Evolutionary conservation across 2,329 filamentous ascomycete species (phyloP).

Genomic region (Neofusicoccum cordaticola): DNA sequence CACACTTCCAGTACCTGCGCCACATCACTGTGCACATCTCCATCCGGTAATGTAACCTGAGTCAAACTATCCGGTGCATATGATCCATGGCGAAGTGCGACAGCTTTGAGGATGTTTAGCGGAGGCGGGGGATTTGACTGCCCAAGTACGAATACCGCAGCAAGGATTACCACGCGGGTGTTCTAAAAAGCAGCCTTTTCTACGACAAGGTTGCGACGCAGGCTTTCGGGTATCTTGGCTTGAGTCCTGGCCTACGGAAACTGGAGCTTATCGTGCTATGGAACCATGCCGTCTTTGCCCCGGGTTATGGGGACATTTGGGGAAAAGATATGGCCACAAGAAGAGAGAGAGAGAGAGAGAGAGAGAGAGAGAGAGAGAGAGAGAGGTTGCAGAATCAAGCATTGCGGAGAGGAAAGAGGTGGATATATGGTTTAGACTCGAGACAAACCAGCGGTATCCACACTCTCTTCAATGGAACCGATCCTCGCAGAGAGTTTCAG

Average conservation of each 20-base stretch:
- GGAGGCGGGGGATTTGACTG: background rate
- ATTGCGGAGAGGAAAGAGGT: too few relatives aligned
- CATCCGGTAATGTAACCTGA: background rate
- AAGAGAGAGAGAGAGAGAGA: too few relatives aligned
- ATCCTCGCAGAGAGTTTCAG: too few relatives aligned
- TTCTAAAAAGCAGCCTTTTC: background rate
- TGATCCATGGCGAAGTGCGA: background rate
- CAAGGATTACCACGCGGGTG: background rate
- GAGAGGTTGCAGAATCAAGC: too few relatives aligned
- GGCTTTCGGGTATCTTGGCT: background rate
- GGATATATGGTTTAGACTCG: too few relatives aligned
- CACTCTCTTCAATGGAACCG: too few relatives aligned
- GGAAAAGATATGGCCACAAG: too few relatives aligned
- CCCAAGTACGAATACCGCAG: background rate
- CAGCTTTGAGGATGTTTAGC: background rate
- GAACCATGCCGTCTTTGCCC: background rate
- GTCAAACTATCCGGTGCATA: background rate
- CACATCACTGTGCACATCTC: background rate
- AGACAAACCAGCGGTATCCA: too few relatives aligned
- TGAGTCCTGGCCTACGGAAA: background rate
- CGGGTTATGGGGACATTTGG: too few relatives aligned
- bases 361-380: too few relatives aligned
- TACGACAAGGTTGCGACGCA: background rate
- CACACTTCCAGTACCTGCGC: conserved; percentile 10
- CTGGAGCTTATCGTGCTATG: background rate